Conservation (phyloP, 305 asterid genomes). For the Fraxinus velutina region DNA sequence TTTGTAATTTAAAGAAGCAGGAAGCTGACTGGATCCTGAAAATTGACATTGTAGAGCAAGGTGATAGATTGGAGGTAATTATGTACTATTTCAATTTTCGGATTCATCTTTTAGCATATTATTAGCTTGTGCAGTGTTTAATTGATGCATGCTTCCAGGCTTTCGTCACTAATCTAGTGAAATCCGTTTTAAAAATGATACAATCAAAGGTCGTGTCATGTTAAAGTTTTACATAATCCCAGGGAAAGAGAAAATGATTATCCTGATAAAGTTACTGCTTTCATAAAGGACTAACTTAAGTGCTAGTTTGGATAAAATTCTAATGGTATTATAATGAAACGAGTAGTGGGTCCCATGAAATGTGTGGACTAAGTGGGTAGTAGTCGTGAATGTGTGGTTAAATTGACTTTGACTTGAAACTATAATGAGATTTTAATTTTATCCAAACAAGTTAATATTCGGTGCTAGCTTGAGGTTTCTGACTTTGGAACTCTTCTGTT, state of each 20-base stretch:
- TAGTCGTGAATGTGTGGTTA: not conserved
- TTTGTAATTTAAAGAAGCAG: conserved; percentile 86
- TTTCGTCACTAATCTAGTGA: not conserved
- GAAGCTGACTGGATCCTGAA: conserved; percentile 99
- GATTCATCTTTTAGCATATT: not conserved
- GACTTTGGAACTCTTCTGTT: conserved; percentile 25
- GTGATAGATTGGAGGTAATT: conserved; percentile 70
- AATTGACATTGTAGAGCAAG: conserved; percentile 86
- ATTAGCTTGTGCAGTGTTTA: not conserved
- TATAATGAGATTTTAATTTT: not conserved
- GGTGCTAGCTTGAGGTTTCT: conserved; percentile 6
- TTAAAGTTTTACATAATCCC: not conserved
- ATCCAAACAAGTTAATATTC: not conserved
- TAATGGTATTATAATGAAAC: not conserved
- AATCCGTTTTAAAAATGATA: not conserved
- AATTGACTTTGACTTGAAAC: not conserved
- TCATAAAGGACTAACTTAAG: not conserved
- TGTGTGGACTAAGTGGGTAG: not conserved
- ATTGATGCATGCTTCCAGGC: not conserved
- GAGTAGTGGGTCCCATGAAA: not conserved
- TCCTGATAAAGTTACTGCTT: not conserved
- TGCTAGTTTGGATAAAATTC: not conserved
- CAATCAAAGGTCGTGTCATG: not conserved
- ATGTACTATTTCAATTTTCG: not conserved
- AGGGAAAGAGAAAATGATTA: not conserved